Conservation (phyloP, 805 yeast genomes). For the Helenozyma rhizophorensis region DNA sequence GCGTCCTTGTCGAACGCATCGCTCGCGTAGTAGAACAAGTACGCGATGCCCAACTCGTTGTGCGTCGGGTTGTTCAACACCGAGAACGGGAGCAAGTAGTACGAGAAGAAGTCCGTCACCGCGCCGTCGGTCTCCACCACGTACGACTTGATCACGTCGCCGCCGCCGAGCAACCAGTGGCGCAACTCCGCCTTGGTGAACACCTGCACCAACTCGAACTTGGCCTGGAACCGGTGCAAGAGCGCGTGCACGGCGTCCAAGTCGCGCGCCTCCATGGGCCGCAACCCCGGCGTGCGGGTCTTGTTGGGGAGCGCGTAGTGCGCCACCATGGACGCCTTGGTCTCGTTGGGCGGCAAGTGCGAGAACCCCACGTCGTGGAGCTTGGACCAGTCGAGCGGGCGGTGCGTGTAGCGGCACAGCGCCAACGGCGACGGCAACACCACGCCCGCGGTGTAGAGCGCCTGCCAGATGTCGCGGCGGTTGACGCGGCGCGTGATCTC, state of each 20-base stretch:
- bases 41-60: conserved; percentile 76
- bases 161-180: conserved; percentile 75
- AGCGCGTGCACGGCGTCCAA: conserved; percentile 58
- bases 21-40: conserved; percentile 84
- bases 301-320: conserved; percentile 51
- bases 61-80: conserved; percentile 65
- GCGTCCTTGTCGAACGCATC: conserved; percentile 36
- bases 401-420: conserved; percentile 84
- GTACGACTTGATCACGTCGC: conserved; percentile 52
- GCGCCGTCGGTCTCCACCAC: conserved; percentile 67
- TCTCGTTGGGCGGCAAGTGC: conserved; percentile 65
- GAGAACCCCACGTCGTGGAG: conserved; percentile 88
- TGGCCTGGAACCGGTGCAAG: conserved; percentile 56
- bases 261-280: conserved; percentile 56
- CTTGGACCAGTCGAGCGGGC: conserved; percentile 90
- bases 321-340: conserved; percentile 64
- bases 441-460: conserved; percentile 89
- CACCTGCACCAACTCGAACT: conserved; percentile 69
- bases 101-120: conserved; percentile 86
- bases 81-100: conserved; percentile 82
- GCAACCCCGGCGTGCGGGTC: conserved; percentile 50
- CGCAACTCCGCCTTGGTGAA: conserved; percentile 64
- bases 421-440: conserved; percentile 90
- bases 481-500: conserved; percentile 94
- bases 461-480: conserved; percentile 85